Evolutionary conservation across 2,329 filamentous ascomycete species (phyloP).

Genomic region (Graphilbum ipis-grandicollis): DNA sequence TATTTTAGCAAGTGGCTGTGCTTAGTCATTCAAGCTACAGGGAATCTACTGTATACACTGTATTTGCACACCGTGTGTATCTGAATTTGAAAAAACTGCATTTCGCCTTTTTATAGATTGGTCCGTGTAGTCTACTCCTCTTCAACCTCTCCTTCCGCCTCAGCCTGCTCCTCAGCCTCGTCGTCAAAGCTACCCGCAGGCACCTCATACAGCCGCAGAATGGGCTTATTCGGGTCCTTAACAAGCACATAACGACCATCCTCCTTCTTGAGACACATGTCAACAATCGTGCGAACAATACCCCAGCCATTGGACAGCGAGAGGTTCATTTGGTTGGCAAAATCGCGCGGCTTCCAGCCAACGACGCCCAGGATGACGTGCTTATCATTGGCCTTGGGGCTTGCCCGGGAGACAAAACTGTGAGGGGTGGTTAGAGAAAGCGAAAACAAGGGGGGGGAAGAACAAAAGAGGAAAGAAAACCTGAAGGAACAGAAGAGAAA

Average conservation of each 20-base stretch:
- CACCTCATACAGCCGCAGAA: constrained; percentile 84
- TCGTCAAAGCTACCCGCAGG: constrained; percentile 82
- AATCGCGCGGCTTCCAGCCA: constrained; percentile 95
- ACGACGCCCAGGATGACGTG: constrained; percentile 92
- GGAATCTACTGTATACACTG: no score
- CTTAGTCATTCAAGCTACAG: no score
- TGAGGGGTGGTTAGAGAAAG: neutral
- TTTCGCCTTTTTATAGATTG: no score
- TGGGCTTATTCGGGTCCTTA: constrained; percentile 93
- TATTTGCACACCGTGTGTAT: no score
- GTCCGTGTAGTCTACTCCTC: constrained; percentile 15
- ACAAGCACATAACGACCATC: constrained; percentile 70
- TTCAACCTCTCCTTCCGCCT: constrained; percentile 28
- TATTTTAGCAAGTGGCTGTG: no score
- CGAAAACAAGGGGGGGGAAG: constrained; percentile 5
- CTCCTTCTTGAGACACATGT: constrained; percentile 69
- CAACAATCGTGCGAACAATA: constrained; percentile 93
- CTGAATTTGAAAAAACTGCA: no score
- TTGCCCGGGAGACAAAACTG: constrained; percentile 87
- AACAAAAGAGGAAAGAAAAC: neutral
- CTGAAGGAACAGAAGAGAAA: neutral
- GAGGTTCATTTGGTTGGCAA: constrained; percentile 94
- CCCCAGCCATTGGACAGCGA: constrained; percentile 96
- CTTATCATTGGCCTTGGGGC: constrained; percentile 81
- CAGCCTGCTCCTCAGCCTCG: constrained; percentile 54